phyloP scores from a whole-genome alignment of 1,139 yeast species.

The Lodderomyces beijingensis region DNA sequence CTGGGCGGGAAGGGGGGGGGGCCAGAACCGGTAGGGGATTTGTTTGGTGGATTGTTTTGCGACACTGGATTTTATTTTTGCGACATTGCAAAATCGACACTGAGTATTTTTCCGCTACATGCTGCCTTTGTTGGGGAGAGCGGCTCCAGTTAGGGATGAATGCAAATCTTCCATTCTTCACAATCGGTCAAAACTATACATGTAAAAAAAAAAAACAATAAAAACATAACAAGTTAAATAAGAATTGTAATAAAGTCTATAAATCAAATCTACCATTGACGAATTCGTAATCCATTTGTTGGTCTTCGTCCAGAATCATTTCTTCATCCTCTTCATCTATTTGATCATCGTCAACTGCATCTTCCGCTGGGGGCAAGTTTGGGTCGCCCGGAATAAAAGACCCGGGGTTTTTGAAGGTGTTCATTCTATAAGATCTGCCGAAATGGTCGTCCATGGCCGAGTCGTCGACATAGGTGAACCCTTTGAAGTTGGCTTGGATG shows the following conservation, averaged over 20 bases:
- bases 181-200: too few species aligned
- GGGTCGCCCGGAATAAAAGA: conserved; percentile 78
- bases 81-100: too few species aligned
- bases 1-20: too few species aligned
- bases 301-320: conserved; percentile 50
- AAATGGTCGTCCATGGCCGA: conserved; percentile 89
- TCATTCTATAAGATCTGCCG: conserved; percentile 42
- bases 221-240: conserved; percentile 3
- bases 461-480: conserved; percentile 93
- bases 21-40: too few species aligned
- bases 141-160: too few species aligned
- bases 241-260: conserved; percentile 7
- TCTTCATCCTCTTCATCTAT: conserved; percentile 56
- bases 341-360: conserved; percentile 71
- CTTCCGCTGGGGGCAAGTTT: conserved; percentile 76
- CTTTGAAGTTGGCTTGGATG: conserved; percentile 91
- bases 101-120: too few species aligned
- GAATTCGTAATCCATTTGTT: conserved; percentile 61
- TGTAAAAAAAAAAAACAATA: conserved; percentile 1
- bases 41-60: too few species aligned
- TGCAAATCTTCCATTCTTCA: too few species aligned
- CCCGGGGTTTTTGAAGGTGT: conserved; percentile 56
- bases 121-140: too few species aligned
- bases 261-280: conserved; percentile 88
- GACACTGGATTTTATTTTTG: too few species aligned